Conservation (phyloP, 768 basidiomycete species). For the Mycena belliarum region DNA sequence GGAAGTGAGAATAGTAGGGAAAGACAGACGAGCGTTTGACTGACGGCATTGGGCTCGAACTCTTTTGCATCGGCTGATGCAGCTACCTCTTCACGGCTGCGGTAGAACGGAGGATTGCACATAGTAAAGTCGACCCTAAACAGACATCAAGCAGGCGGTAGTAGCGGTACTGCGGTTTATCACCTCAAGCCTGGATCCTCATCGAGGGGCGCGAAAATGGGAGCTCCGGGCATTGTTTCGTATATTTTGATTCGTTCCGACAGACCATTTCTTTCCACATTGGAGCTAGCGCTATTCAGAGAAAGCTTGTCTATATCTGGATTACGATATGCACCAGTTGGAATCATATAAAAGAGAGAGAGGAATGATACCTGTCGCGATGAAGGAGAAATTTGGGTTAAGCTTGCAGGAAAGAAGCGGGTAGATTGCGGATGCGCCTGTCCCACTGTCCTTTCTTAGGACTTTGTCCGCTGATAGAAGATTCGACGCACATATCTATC, state of each 20-base stretch:
- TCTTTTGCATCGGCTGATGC: conserved; percentile 64
- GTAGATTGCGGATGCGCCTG: conserved; percentile 90
- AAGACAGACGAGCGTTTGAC: conserved; percentile 26
- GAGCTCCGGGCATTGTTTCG: conserved; percentile 34
- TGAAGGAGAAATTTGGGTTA: conserved; percentile 55
- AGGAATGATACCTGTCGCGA: conserved; percentile 61
- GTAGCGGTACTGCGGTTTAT: not conserved
- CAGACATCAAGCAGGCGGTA: too few species aligned
- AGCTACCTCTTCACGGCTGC: conserved; percentile 66
- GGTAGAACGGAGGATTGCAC: conserved; percentile 97
- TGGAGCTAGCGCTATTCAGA: conserved; percentile 50
- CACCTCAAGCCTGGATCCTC: conserved; percentile 6
- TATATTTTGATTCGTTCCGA: conserved; percentile 50
- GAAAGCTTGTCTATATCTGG: conserved; percentile 78
- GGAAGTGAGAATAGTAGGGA: not conserved
- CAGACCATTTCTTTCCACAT: conserved; percentile 61
- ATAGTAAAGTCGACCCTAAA: conserved; percentile 75
- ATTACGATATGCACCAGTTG: not conserved
- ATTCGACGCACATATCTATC: conserved; percentile 67
- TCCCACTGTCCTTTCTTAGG: conserved; percentile 56
- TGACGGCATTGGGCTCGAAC: conserved; percentile 67
- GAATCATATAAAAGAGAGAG: not conserved
- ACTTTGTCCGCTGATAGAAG: not conserved
- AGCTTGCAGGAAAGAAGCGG: conserved; percentile 69
- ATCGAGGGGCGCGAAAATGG: conserved; percentile 49